Evolutionary conservation across 148 eudicot species (phyloP), one percentile per base, ranked within the genome.

Genomic region (Rhododendron ovatum): DNA sequence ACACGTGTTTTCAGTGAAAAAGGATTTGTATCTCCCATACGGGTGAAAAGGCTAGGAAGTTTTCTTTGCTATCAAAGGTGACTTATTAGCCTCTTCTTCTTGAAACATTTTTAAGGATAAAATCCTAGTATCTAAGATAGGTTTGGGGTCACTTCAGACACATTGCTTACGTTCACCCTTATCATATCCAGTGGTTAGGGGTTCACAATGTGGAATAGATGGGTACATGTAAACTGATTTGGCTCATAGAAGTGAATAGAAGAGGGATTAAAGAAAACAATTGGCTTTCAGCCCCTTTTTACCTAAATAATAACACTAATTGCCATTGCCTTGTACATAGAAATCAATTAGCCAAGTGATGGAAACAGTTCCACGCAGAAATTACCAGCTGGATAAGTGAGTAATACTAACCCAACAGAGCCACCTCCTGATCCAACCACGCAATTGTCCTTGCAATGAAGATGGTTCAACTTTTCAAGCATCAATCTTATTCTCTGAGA

Each of bases 341-440:
- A 71, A 24, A 82, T 35, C 39, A 83, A 83, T 57, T 76, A 65
- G 41, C 71, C 45, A 15, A 83, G 48, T 13, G 9, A 61, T 33
- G 50, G 79, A 20, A 26, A 63, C 24, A 24, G 79, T 67, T 39
- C 45, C 57, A 35, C 14, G 5, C 2, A 53, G 43, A 47, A 86
- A 55, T 9, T 47, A 78, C 82, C 74, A 61, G 89, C 86, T 87
- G 53, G 77, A 20, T 22, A 22, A 37, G 53, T 7, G 84, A 85
- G 57, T 37, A 75, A 83, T 81, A 91, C 91, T 69, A 55, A 96
- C 99, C 99, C 98, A 73, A 96, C 99, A 86, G 98, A 96, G 84
- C 98, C 99, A 86, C 99, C 99, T 75, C 99, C 99, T 43, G 99
- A 96, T 86, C 99, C 99, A 87, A 93, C 90, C 92, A 92, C 87